phyloP scores from a whole-genome alignment of 2,329 filamentous ascomycete species.

The Trichoderma arundinaceum region DNA sequence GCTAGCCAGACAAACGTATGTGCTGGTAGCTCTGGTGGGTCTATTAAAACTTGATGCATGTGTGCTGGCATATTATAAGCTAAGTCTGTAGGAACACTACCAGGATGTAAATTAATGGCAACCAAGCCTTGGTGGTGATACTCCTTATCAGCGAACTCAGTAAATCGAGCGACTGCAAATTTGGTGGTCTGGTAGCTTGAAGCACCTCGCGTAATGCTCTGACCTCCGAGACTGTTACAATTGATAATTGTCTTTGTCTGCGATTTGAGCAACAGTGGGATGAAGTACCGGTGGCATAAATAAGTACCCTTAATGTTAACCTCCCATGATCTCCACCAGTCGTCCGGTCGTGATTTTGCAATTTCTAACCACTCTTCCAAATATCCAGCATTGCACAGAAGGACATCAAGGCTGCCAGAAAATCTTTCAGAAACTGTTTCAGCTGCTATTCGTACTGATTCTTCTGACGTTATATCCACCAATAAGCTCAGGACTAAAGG shows the following conservation, averaged over 20 bases:
- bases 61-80: constrained; percentile 31
- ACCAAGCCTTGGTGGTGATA: constrained; percentile 51
- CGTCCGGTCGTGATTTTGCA: constrained; percentile 46
- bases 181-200: constrained; percentile 55
- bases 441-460: constrained; percentile 44
- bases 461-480: constrained; percentile 47
- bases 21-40: constrained; percentile 19
- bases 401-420: constrained; percentile 48
- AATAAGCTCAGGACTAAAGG: constrained; percentile 48
- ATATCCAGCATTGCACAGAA: constrained; percentile 53
- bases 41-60: neutral
- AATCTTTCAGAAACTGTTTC: constrained; percentile 35
- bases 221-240: constrained; percentile 6
- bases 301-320: constrained; percentile 54
- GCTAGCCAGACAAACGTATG: constrained; percentile 40
- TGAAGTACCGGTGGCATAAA: constrained; percentile 52
- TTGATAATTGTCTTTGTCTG: constrained; percentile 20
- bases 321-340: constrained; percentile 51
- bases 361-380: constrained; percentile 46
- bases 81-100: constrained; percentile 47
- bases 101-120: constrained; percentile 50
- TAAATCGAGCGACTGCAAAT: constrained; percentile 55
- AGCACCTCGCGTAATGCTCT: constrained; percentile 1
- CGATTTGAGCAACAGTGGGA: constrained; percentile 45
- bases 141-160: constrained; percentile 55